Percentiles rank a stretch among this genome's conserved stretches.
These are phyloP conservation scores for Arthroderma uncinatum DNA, from an alignment of 2,329 filamentous ascomycete genomes.

Conservation along the genomic window DNA sequence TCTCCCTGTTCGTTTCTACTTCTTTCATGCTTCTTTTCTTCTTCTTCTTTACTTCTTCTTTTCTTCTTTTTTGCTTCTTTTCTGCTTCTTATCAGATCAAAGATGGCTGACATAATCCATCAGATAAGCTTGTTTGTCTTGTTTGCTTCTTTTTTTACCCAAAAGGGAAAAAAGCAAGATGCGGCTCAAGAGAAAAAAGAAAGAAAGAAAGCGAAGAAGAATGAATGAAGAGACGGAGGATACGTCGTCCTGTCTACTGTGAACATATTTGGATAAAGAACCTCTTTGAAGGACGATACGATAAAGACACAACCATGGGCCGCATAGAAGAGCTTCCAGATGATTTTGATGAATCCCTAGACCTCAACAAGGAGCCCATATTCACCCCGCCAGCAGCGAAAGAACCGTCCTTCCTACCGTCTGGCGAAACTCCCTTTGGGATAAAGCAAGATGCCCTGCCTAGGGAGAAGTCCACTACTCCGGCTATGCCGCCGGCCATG, in stretches of 20 bases:
- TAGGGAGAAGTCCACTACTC: conserved; percentile 23
- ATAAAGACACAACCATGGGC: conserved; percentile 34
- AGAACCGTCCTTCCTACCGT: conserved; percentile 12
- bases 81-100: background rate
- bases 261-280: background rate
- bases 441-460: conserved; percentile 28
- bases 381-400: conserved; percentile 8
- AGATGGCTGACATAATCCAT: background rate
- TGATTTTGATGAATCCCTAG: conserved; percentile 39
- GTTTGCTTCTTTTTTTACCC: background rate
- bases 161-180: background rate
- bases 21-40: background rate
- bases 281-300: background rate
- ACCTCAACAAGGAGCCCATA: conserved; percentile 27
- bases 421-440: conserved; percentile 29
- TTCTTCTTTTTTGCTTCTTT: background rate
- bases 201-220: background rate
- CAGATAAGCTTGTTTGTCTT: conserved; percentile 2
- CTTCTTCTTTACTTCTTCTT: background rate
- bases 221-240: background rate
- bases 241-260: background rate
- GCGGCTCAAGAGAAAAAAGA: background rate
- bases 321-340: conserved; percentile 41
- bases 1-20: background rate
- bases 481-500: conserved; percentile 48